Base-by-base conservation (phyloP, 164 flowering plant genomes). In the Tetracentron sinense region DNA sequence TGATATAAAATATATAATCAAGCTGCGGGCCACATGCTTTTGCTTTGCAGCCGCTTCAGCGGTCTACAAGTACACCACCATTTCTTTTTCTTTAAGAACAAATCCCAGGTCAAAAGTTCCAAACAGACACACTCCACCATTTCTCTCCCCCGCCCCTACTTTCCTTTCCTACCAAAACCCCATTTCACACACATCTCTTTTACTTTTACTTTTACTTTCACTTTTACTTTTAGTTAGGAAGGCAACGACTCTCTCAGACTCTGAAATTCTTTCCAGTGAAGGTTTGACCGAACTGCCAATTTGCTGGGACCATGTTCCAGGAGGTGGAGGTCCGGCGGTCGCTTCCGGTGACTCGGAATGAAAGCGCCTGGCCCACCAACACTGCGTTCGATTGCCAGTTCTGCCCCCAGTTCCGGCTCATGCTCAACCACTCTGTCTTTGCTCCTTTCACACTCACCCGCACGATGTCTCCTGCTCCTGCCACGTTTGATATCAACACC, bases 331-430 rank as follows among this genome's bases (percentile, higher is more conserved):
- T 77, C 6, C 92, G 76, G 12, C 72, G 80, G 63, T 89, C 96
- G 72, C 92, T 83, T 64, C 68, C 89, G 50, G 87, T 82, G 62
- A 89, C 83, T n/a, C 92, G 77, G 74, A 89, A 86, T 1, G 92
- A 83, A 4, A 89, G 80, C 17, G 89, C 60, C 79, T 89, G 96
- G 14, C 92, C 92, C 26, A 72, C 80, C 67, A 89, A 60, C 6
- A 79, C 79, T 0, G 82, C 54, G 23, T 83, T 81, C 0, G 90
- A 75, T 49, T 88, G 89, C 94, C 94, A 88, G 71, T 88, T 88
- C 69, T 88, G 95, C 54, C 95, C 95, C 95, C 95, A 88, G 67
- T 88, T 88, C 0, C 88, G 68, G 73, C 84, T 85, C 91, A 88
- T 48, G 56, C 71, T 60, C 81, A 89, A 79, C 96, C 96, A 89